These are phyloP conservation scores for Flueggea neowawraea DNA, from an alignment of 441 rosid species.

Conservation along the genomic window DNA sequence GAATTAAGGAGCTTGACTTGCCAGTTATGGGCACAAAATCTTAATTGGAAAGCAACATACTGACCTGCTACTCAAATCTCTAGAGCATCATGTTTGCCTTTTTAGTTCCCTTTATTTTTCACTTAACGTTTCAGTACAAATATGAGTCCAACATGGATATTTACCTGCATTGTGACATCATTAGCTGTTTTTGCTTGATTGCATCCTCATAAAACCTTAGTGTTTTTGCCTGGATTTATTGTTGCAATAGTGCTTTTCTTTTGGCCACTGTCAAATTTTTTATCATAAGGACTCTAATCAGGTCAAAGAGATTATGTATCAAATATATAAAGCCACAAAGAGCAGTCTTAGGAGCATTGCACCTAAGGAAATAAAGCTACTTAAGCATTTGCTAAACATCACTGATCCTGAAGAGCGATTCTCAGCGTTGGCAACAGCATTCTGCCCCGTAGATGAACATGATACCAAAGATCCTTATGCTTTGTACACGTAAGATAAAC, in stretches of 20 bases:
- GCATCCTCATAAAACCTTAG: background rate
- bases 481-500: constrained; percentile 70
- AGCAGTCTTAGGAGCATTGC: constrained; percentile 82
- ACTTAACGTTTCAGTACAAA: no score
- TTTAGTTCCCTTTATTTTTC: no score
- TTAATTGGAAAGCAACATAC: no score
- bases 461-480: constrained; percentile 77
- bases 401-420: constrained; percentile 93
- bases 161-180: no score
- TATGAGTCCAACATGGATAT: no score
- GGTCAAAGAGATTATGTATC: constrained; percentile 89
- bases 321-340: constrained; percentile 68
- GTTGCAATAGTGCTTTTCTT: background rate
- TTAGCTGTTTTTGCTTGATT: no score
- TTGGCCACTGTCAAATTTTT: background rate
- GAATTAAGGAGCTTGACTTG: no score
- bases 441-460: constrained; percentile 67
- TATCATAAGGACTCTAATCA: constrained; percentile 25
- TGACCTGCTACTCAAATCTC: no score
- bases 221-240: background rate
- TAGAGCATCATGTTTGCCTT: no score
- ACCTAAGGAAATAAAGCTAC: constrained; percentile 81
- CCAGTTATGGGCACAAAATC: no score
- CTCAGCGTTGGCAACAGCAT: constrained; percentile 85
- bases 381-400: constrained; percentile 80